Percentiles rank a stretch among this genome's conserved stretches.
Evolutionary conservation across 1,139 yeast genomes (phyloP).

Genomic region (Saccharomyces uvarum): DNA sequence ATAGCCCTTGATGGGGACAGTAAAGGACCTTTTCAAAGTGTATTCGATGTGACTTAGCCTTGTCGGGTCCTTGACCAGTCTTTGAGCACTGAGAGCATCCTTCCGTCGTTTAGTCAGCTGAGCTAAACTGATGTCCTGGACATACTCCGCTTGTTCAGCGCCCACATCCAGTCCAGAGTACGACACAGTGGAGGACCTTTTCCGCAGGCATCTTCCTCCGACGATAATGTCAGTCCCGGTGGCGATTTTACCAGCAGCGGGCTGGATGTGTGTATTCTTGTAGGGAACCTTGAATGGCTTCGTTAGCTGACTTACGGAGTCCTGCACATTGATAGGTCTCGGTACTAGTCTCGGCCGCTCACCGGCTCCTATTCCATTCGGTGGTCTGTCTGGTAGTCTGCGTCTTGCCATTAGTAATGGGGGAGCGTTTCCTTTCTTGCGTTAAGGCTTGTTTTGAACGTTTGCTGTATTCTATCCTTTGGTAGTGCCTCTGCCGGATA

Average conservation of each 20-base stretch:
- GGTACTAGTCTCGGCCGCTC: constrained; percentile 30
- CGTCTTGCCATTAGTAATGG: constrained; percentile 23
- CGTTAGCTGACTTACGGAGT: constrained; percentile 30
- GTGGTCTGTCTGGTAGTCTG: constrained; percentile 31
- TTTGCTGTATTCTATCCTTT: neutral
- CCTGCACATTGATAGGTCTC: constrained; percentile 22
- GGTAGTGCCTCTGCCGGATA: neutral
- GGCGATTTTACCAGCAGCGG: constrained; percentile 14
- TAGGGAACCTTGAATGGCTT: constrained; percentile 44
- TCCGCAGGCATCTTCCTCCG: constrained; percentile 36
- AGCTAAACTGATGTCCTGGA: constrained; percentile 9
- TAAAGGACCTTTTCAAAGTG: constrained; percentile 37
- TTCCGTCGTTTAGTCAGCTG: constrained; percentile 13
- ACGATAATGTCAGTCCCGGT: constrained; percentile 32
- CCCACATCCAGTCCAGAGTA: constrained; percentile 34
- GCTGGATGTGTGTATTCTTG: constrained; percentile 22
- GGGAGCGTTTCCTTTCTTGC: neutral
- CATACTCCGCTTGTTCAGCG: constrained; percentile 30
- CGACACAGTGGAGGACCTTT: constrained; percentile 27
- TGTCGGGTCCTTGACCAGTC: constrained; percentile 32
- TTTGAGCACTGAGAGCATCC: constrained; percentile 49
- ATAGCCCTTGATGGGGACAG: constrained; percentile 43
- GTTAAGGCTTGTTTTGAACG: neutral
- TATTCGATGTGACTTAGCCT: constrained; percentile 34
- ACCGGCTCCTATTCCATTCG: constrained; percentile 34